Base-by-base conservation (phyloP, 2,329 filamentous ascomycete genomes). In the Lojkania enalia region DNA sequence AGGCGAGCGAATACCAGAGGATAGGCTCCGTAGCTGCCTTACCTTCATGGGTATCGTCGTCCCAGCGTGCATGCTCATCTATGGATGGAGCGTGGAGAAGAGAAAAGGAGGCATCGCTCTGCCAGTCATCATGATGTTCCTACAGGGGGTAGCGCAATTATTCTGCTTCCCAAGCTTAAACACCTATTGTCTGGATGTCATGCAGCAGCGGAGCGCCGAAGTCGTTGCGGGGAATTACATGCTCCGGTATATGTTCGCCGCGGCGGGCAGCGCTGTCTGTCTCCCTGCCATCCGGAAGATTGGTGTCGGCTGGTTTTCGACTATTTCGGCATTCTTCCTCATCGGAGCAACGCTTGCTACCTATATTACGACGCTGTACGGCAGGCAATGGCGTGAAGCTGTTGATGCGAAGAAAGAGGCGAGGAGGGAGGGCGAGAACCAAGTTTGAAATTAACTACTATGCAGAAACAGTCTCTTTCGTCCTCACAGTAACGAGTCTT, bases 141-240 rank as follows among this genome's bases (percentile, higher is more conserved):
- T 86, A 2, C 86, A 90, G 60, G 87, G 87, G 1, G 77, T 90
- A 0, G 85, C 82, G 0, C 86, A 90, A 66, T 72, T 90, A 4
- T 87, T 89, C 60, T 87, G 85, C 57, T 90, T 90, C 59, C 86
- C 86, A 0, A 82, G 80, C 36, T 66, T 91, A 49, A 90, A 91
- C 64, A 88, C 87, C 0, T 91, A 94, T 69, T 91, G 87, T 63
- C 70, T 94, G 30, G 88, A 94, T 64, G 87, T 92, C 11, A 89
- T 91, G 84, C 86, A 86, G 52, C 76, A 77, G 1, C 74, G 80
- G 20, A 82, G 82, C 32, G 81, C 85, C 3, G 88, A 94, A 60
- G 86, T 92, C 3, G 82, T 89, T 32, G 62, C 87, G 0, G 86
- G 87, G 0, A 94, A 92, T 66, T 94, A 91, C 66, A 83, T 90